Evolutionary conservation across 176 grass and related monocot species (phyloP).

Genomic region (Alopecurus myosuroides): DNA sequence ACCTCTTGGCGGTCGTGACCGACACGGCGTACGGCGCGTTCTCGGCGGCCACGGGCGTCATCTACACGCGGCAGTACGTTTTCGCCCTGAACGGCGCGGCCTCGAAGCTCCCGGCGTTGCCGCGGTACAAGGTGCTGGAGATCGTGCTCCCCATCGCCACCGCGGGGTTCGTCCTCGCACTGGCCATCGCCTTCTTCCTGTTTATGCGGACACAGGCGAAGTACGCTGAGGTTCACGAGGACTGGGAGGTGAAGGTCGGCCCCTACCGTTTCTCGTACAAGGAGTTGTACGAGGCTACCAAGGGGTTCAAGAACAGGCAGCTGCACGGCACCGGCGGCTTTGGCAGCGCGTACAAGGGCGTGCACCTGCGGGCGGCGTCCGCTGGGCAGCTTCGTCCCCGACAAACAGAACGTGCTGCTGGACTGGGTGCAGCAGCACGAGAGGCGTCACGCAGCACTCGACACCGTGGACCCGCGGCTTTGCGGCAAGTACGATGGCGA

Average conservation of each 20-base stretch:
- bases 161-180: constrained; percentile 35
- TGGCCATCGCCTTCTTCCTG: constrained; percentile 28
- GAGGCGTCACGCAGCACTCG: constrained; percentile 20
- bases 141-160: constrained; percentile 56
- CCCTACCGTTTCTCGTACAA: constrained; percentile 52
- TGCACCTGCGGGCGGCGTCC: constrained; percentile 47
- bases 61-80: constrained; percentile 50
- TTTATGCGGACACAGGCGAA: constrained; percentile 27
- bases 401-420: constrained; percentile 48
- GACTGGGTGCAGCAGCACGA: constrained; percentile 63
- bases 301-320: constrained; percentile 45
- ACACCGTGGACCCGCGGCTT: constrained; percentile 42
- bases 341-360: constrained; percentile 56
- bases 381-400: constrained; percentile 23
- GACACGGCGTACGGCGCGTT: constrained; percentile 47
- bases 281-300: constrained; percentile 46
- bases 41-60: constrained; percentile 51
- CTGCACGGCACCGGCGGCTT: constrained; percentile 51
- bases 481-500: constrained; percentile 55
- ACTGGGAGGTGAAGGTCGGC: constrained; percentile 55
- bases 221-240: constrained; percentile 58
- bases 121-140: constrained; percentile 50
- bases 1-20: constrained; percentile 34
- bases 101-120: constrained; percentile 37
- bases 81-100: constrained; percentile 22